phyloP scores from a whole-genome alignment of 2,329 filamentous ascomycete genomes.

The Teratosphaeria epicoccoides region DNA sequence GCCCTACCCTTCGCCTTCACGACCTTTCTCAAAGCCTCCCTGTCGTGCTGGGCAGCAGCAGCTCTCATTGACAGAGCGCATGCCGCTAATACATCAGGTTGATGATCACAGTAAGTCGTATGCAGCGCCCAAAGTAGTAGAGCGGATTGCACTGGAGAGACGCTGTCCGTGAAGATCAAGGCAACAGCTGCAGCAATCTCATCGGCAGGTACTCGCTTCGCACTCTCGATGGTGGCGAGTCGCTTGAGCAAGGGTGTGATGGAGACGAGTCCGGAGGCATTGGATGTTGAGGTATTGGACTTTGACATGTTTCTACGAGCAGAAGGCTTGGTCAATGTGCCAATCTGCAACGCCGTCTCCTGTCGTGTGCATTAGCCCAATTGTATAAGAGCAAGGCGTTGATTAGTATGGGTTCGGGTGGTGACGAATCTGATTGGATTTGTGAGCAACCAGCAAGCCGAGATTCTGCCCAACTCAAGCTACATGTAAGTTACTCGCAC shows the following conservation, averaged over 20 bases:
- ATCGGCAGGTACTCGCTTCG: constrained; percentile 49
- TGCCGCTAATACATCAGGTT: constrained; percentile 74
- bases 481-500: neutral
- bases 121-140: constrained; percentile 83
- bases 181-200: constrained; percentile 87
- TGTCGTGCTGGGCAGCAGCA: constrained; percentile 64
- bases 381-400: neutral
- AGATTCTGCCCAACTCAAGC: neutral
- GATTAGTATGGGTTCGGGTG: neutral
- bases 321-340: neutral
- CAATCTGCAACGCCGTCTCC: neutral
- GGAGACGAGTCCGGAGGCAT: constrained; percentile 25
- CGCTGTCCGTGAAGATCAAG: constrained; percentile 79
- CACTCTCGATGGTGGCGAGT: constrained; percentile 43
- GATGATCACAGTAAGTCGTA: constrained; percentile 76
- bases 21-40: constrained; percentile 46
- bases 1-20: constrained; percentile 50
- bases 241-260: constrained; percentile 65
- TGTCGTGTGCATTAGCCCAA: neutral
- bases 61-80: constrained; percentile 76
- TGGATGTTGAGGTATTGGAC: constrained; percentile 2
- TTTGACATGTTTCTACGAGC: constrained; percentile 5
- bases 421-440: neutral
- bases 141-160: constrained; percentile 80
- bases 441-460: neutral